Evolutionary conservation across 192 early-diverging fungal genomes (phyloP).

Genomic region (Gaertneriomyces semiglobifer): DNA sequence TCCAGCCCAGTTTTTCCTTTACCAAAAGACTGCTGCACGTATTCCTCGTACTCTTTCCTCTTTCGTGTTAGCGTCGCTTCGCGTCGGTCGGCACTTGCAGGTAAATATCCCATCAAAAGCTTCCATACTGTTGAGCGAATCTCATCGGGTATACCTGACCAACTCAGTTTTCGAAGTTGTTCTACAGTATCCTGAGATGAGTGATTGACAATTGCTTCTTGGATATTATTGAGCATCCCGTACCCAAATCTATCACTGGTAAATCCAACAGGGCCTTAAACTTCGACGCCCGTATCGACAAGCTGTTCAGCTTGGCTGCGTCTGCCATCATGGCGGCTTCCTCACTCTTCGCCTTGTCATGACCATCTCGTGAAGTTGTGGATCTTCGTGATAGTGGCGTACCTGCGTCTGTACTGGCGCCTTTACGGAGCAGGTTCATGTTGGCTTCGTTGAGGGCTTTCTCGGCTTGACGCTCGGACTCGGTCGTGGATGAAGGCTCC

Average conservation of each 20-base stretch:
- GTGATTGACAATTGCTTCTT: not conserved
- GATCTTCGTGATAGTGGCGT: not conserved
- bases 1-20: conserved; percentile 76
- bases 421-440: conserved; percentile 27
- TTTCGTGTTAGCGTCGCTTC: conserved; percentile 81
- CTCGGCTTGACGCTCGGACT: conserved; percentile 16
- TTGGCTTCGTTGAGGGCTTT: conserved; percentile 11
- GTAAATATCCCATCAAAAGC: conserved; percentile 88
- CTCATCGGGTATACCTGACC: conserved; percentile 88
- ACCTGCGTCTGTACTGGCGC: conserved; percentile 2
- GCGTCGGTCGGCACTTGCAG: conserved; percentile 80
- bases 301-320: conserved; percentile 49
- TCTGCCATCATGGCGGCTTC: conserved; percentile 51
- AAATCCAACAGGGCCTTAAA: conserved; percentile 55
- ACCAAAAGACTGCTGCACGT: conserved; percentile 75
- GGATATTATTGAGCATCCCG: not conserved
- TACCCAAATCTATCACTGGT: conserved; percentile 57
- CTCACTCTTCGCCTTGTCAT: conserved; percentile 25
- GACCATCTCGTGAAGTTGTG: not conserved
- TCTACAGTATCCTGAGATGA: conserved; percentile 18
- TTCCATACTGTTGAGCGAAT: conserved; percentile 90
- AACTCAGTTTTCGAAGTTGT: conserved; percentile 78
- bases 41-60: conserved; percentile 90
- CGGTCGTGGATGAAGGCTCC: conserved; percentile 8
- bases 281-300: conserved; percentile 53